Conservation (phyloP, 768 basidiomycete genomes). For the Tricholoma saponaceum region DNA sequence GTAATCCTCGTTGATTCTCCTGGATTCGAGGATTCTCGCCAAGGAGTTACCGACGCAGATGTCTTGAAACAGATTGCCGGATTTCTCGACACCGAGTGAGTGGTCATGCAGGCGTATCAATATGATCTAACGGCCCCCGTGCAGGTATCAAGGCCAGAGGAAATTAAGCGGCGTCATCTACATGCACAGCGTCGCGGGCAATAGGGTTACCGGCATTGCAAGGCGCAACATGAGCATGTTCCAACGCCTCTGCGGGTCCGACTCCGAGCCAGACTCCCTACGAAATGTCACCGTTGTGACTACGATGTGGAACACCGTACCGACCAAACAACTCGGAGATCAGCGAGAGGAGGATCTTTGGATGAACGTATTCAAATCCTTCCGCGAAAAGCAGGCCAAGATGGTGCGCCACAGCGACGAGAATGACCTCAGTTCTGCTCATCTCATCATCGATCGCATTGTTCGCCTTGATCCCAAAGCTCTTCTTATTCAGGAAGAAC, state of each 20-base stretch:
- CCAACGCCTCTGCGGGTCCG: conserved; percentile 3
- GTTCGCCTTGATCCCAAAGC: too few species aligned
- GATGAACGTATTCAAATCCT: background rate
- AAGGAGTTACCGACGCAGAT: background rate
- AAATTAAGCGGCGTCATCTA: conserved; percentile 6
- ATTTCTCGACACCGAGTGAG: background rate
- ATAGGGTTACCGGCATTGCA: background rate
- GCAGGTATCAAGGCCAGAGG: background rate
- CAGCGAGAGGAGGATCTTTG: background rate
- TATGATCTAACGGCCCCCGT: too few species aligned
- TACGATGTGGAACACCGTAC: conserved; percentile 3
- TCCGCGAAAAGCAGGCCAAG: too few species aligned
- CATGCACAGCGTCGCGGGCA: conserved; percentile 4
- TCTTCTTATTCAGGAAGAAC: too few species aligned
- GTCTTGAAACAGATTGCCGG: conserved; percentile 5
- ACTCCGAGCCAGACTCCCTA: too few species aligned
- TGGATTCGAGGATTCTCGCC: conserved; percentile 5
- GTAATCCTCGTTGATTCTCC: conserved; percentile 18
- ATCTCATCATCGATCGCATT: too few species aligned
- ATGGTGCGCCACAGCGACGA: too few species aligned
- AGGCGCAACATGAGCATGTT: conserved; percentile 8
- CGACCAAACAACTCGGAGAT: background rate
- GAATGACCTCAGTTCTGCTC: too few species aligned
- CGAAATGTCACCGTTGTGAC: conserved; percentile 7
- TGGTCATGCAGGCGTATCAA: too few species aligned